Evolutionary conservation across 2,329 filamentous ascomycete genomes (phyloP), one percentile per base, ranked within the genome.

Genomic region (Microsporum canis): DNA sequence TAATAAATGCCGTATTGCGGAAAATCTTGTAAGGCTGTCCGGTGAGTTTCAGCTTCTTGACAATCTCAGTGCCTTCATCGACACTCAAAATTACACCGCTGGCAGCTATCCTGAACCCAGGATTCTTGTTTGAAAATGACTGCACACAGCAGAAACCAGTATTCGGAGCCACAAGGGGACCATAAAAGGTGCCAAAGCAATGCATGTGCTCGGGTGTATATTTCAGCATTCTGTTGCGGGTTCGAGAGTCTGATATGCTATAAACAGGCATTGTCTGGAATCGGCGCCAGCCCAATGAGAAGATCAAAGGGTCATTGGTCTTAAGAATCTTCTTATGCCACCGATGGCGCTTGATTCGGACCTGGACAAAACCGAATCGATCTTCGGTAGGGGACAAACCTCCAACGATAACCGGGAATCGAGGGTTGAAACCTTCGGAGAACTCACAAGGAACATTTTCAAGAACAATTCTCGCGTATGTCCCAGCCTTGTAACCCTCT

Each of bases 321-420:
- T 99, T 99, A 66, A 99, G 81, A 67, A 97, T 97, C 79, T 94
- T 95, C 83, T 96, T 96, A 78, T 99, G 94, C 95, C 95, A 99
- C 66, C 94, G 83, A 74, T 99, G 94, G 60, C 91, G 84, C 82
- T 99, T 99, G 79, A 99, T 95, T 58, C 95, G 86, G 62, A 96
- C 87, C 74, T 99, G 94, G 6, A 97, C 87, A 71, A 88, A 97
- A 6, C 94, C 95, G 72, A 96, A 96, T 58, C 95, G 86, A 73
- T 97, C 91, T 74, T 99, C 94, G 0, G 92, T 96, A 5, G 94
- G 83, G 8, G 90, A 88, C 43, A 99, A 80, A n/a, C 94, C 95
- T 58, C 94, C 94, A 36, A 97, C 82, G 58, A 99, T 84, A 63
- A 99, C 81, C 17, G 94, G 94, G 71, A 86, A 88, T 58, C 85